Percentiles rank a stretch among this genome's conserved stretches.
Conservation (phyloP, 306 rosid species). For the Mimosa bimucronata region DNA sequence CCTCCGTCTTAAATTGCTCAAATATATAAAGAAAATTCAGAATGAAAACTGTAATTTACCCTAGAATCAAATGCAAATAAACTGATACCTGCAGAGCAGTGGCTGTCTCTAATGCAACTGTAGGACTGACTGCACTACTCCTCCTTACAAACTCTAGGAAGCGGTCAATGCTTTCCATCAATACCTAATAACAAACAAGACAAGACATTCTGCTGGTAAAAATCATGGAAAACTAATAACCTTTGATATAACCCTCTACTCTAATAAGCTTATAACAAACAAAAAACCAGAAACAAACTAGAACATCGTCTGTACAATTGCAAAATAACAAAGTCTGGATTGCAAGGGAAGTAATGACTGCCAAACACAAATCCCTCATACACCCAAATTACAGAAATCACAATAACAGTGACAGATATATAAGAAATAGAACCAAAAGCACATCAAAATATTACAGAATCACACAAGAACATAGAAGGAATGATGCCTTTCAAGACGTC, state of each 20-base stretch:
- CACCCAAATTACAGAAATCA: neutral
- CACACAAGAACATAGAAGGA: neutral
- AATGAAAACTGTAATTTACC: neutral
- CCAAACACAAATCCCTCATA: neutral
- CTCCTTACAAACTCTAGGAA: constrained; percentile 83
- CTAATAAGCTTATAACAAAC: neutral
- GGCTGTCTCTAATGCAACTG: constrained; percentile 90
- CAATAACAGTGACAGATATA: neutral
- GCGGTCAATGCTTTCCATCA: constrained; percentile 82
- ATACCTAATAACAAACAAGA: constrained; percentile 56
- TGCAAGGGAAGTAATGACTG: too few species aligned
- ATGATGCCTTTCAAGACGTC: too few species aligned
- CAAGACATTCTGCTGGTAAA: constrained; percentile 23
- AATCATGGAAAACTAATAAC: constrained; percentile 6
- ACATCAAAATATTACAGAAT: neutral
- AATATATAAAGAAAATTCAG: constrained; percentile 2
- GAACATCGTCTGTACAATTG: too few species aligned
- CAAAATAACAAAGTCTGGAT: too few species aligned
- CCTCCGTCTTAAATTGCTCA: constrained; percentile 1
- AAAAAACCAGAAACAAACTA: too few species aligned
- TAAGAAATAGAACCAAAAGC: neutral
- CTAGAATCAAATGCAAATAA: constrained; percentile 16
- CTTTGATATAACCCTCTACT: neutral
- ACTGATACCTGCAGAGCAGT: constrained; percentile 89
- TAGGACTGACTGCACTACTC: constrained; percentile 94